These are phyloP conservation scores for Auriscalpium orientale DNA, from an alignment of 768 basidiomycete genomes.

Conservation along the genomic window DNA sequence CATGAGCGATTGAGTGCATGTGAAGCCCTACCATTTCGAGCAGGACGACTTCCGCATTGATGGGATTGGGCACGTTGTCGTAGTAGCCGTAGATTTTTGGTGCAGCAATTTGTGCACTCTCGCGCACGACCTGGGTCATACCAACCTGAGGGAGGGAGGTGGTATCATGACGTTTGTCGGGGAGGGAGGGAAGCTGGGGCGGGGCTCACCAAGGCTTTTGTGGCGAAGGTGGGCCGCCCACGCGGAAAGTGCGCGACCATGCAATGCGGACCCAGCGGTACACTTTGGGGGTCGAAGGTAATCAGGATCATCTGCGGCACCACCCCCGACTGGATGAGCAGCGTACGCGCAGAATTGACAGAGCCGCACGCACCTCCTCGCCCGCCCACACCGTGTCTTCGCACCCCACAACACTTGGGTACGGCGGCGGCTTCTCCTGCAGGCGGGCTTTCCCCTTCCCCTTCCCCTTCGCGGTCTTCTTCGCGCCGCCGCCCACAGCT, in stretches of 20 bases:
- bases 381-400: conserved; percentile 23
- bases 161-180: neutral
- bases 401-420: conserved; percentile 17
- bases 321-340: no score
- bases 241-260: conserved; percentile 26
- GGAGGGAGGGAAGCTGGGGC: neutral
- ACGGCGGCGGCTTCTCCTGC: conserved; percentile 6
- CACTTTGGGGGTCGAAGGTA: conserved; percentile 19
- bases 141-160: conserved; percentile 19
- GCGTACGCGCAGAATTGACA: neutral
- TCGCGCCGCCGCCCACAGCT: neutral
- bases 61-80: conserved; percentile 21
- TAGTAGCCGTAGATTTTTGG: conserved; percentile 25
- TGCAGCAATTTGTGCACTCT: conserved; percentile 15
- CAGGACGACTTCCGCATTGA: conserved; percentile 26
- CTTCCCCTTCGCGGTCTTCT: conserved; percentile 1
- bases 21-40: conserved; percentile 22
- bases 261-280: conserved; percentile 22
- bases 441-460: conserved; percentile 5
- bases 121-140: conserved; percentile 21
- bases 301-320: conserved; percentile 22
- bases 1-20: neutral
- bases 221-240: conserved; percentile 21
- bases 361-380: conserved; percentile 18
- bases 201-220: conserved; percentile 23